Base-by-base conservation (phyloP, 1,139 yeast species). In the Yamadazyma triangularis region DNA sequence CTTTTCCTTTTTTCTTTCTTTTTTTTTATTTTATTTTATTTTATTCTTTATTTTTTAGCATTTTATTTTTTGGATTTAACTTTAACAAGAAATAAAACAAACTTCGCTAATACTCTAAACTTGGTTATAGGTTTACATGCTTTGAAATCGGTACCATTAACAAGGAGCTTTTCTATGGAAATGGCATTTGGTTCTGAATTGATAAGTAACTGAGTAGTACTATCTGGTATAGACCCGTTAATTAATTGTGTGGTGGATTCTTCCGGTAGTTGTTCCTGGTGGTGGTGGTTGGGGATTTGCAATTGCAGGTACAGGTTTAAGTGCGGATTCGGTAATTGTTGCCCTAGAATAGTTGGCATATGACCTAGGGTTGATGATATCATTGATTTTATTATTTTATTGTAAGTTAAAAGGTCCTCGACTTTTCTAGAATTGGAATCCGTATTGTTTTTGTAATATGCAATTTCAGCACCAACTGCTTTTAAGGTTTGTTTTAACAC, bases 121-220 rank as follows among this genome's bases (percentile, higher is more conserved):
- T 26, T 27, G 9, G 13, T 11, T 4, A 13, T 16, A 7, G 21
- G 15, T 6, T 13, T 13, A 15, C 11, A 15, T 11, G 16, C 7
- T 14, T 16, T 8, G 13, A 24, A 24, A 9, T 24, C 13, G 5
- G 25, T n/a, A 10, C 13, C 15, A 9, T n/a, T 11, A 7, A 18
- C 24, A 11, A 18, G 13, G 6, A 13, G 24, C 13, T 26, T 11
- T n/a, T 20, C 28, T 5, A 26, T 12, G 6, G 12, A 8, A 7
- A 9, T 20, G n/a, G n/a, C n/a, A 15, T 26, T n/a, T 9, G 7
- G 15, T 9, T 9, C 7, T 11, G 12, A 11, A 8, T 10, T n/a
- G 3, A 35, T 12, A 10, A 35, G 24, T 24, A 33, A 30, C 13
- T 33, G 27, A 2, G 39, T 35, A 18, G 39, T 35, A 19, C 30